Percentiles rank a stretch among this genome's conserved stretches.
Conservation (phyloP, 192 early-diverging fungal species). For the Coemansia sp. region DNA sequence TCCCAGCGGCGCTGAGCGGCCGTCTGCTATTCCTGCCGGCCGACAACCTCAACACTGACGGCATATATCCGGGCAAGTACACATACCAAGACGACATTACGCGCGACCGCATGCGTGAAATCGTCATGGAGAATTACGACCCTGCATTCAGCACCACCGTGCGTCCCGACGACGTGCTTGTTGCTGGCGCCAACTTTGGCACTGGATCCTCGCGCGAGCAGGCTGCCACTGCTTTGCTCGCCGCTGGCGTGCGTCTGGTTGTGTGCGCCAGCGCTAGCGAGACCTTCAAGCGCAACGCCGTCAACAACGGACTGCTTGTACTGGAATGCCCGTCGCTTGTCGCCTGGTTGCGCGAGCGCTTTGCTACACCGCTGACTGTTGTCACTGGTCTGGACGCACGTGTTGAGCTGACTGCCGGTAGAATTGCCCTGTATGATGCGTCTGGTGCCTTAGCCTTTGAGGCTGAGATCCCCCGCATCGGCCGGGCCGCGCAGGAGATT, state of each 20-base stretch:
- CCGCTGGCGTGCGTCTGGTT: conserved; percentile 80
- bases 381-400: conserved; percentile 73
- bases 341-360: conserved; percentile 59
- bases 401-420: conserved; percentile 72
- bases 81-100: conserved; percentile 96
- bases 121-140: conserved; percentile 99
- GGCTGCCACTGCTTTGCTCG: conserved; percentile 91
- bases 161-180: conserved; percentile 74
- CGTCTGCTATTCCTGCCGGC: conserved; percentile 85
- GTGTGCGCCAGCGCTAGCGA: conserved; percentile 94
- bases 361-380: conserved; percentile 57
- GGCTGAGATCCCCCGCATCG: conserved; percentile 59
- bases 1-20: conserved; percentile 71
- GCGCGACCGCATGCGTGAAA: conserved; percentile 83
- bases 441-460: conserved; percentile 20
- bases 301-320: conserved; percentile 95
- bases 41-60: conserved; percentile 99
- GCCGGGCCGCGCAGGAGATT: conserved; percentile 97
- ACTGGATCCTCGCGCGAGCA: conserved; percentile 97
- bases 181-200: conserved; percentile 95
- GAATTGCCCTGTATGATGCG: conserved; percentile 35
- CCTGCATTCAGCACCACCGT: conserved; percentile 73
- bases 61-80: conserved; percentile 98
- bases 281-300: conserved; percentile 97
- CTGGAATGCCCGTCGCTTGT: conserved; percentile 87